Base-by-base conservation (phyloP, 805 yeast species). In the Yarrowia alimentaria region DNA sequence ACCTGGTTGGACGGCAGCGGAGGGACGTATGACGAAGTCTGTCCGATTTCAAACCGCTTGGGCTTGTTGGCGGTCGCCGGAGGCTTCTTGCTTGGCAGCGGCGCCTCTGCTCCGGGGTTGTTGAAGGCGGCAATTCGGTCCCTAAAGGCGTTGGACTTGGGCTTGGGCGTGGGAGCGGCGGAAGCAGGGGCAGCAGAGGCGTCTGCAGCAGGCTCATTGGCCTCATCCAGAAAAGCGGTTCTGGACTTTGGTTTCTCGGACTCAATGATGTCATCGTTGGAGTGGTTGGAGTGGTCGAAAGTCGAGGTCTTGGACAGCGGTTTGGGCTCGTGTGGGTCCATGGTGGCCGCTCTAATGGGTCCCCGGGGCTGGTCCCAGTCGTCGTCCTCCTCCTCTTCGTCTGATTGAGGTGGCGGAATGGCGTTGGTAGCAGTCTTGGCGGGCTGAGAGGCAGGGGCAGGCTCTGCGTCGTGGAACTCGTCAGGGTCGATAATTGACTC, bases 21-120 rank as follows among this genome's bases (percentile, higher is more conserved):
- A 8, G 80, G 84, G 10, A 80, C 74, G 59, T 82, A 81, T 4
- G 80, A 75, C 7, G 84, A 78, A 48, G 79, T 70, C 5, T 77
- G 78, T 3, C 81, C 75, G 1, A 80, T 73, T 17, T 76, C 81
- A 25, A 74, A 80, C 56, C 63, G 47, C 53, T 61, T 64, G 12
- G 59, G 59, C 14, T 52, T 38, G 11, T 61, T 61, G 2, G 78
- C 78, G 11, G 60, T 58, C 5, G 79, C 76, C 22, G 73, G 67
- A 2, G 73, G 64, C 10, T 55, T 53, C 10, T n/a, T n/a, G n/a
- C n/a, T n/a, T n/a, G n/a, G n/a, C n/a, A n/a, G n/a, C n/a, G 63
- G 62, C 33, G 63, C 66, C 33, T 40, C 47, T 4, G 32, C 25
- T 4, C 24, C 24, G 25, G 24, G 47, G 55, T 76, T 21, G 50